Conservation (phyloP, 2,329 filamentous ascomycete species). For the Aspergillus sergii region DNA sequence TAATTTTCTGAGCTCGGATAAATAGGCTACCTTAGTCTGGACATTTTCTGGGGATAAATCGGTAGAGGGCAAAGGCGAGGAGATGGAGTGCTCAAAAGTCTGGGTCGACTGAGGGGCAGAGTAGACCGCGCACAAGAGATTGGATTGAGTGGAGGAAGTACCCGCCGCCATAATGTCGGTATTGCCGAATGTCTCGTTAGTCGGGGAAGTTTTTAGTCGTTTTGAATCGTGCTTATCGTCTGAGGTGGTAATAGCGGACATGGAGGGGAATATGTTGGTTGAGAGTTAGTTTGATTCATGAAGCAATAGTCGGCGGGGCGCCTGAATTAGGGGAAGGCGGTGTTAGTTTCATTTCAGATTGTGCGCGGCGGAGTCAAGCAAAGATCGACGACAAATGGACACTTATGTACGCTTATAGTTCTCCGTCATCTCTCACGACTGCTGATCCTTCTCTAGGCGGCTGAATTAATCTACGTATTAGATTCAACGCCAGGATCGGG, state of each 20-base stretch:
- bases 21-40: conserved; percentile 55
- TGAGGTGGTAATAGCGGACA: neutral
- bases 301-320: neutral
- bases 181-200: neutral
- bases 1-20: conserved; percentile 53
- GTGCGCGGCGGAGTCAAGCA: neutral
- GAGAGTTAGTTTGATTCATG: neutral
- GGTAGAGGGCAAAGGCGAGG: conserved; percentile 23
- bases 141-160: neutral
- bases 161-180: neutral
- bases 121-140: conserved; percentile 30
- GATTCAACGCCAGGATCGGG: neutral
- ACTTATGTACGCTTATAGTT: neutral
- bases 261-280: neutral
- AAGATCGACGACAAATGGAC: conserved; percentile 5
- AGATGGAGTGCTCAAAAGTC: conserved; percentile 37
- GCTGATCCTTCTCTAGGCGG: conserved; percentile 2
- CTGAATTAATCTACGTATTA: neutral
- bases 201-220: neutral
- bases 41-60: conserved; percentile 24
- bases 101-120: conserved; percentile 31
- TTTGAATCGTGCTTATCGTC: neutral
- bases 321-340: neutral
- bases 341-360: conserved; percentile 4
- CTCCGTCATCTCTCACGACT: neutral